Base-by-base conservation (phyloP, 164 flowering plant species). In the Aristolochia fimbriata region DNA sequence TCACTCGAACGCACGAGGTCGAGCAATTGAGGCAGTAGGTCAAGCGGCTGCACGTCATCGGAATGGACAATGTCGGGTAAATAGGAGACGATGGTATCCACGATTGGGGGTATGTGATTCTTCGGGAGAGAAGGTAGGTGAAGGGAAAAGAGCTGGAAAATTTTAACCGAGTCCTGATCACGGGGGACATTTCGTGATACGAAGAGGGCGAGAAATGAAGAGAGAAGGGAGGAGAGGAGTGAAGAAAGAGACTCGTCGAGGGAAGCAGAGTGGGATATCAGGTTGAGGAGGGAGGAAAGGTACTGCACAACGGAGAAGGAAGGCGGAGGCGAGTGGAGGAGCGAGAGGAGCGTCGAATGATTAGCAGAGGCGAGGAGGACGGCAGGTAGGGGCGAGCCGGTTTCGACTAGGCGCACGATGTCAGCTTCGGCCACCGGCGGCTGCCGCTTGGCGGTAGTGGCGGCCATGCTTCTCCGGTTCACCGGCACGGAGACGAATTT, bases 41-140 rank as follows among this genome's bases (percentile, higher is more conserved):
- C 85, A 4, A 86, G 73, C 30, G 80, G 59, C 62, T 82, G 88
- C 6, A 85, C 76, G 55, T 81, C 91, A 6, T 83, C 91, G 19
- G 73, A 59, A 16, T 66, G 78, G 0, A 47, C 24, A 17, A 82
- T 62, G 37, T 59, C 16, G 3, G 69, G 48, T 9, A 83, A 52
- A 67, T 59, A 64, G 15, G 70, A 72, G 8, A 83, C 57, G 31
- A 85, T 73, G 1, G 59, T 52, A 43, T 80, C 80, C 1, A 67
- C 61, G 2, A 77, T 19, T 0, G 69, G 23, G 4, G 56, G 31
- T 0, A 80, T 58, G 19, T 68, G 73, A 33, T 45, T 19, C 6
- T 24, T 49, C 0, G 75, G 76, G 16, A 83, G 49, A 27, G 55
- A 23, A 0, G 56, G 69, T 24, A 85, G 62, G 62, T 78, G 78